Evolutionary conservation across 2,329 filamentous ascomycete species (phyloP).

Genomic region (Arthrinium phaeospermum): DNA sequence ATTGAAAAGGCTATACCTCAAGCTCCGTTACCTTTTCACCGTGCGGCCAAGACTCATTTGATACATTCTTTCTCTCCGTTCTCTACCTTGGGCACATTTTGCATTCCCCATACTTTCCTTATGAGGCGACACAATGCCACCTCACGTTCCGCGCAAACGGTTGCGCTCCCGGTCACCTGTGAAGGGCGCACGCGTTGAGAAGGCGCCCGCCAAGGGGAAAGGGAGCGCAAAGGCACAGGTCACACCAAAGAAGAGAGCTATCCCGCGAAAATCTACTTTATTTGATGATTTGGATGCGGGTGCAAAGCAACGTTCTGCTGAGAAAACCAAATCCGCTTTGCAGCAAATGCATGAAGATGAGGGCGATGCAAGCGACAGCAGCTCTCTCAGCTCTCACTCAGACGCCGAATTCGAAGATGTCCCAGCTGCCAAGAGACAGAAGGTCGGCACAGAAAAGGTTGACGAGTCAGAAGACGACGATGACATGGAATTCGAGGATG

Average conservation of each 20-base stretch:
- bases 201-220: slow-evolving; percentile 35
- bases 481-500: slow-evolving; percentile 68
- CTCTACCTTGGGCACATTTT: neutral
- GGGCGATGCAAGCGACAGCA: slow-evolving; percentile 49
- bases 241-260: slow-evolving; percentile 31
- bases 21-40: neutral
- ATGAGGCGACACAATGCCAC: slow-evolving; percentile 61
- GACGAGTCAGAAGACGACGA: slow-evolving; percentile 62
- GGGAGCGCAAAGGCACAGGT: slow-evolving; percentile 35
- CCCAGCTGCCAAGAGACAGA: slow-evolving; percentile 46
- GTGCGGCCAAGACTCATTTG: neutral
- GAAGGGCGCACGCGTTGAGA: slow-evolving; percentile 35
- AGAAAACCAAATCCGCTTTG: slow-evolving; percentile 49
- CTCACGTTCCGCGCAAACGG: slow-evolving; percentile 71
- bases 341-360: slow-evolving; percentile 51
- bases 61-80: neutral
- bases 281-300: slow-evolving; percentile 66
- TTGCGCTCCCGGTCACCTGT: slow-evolving; percentile 55
- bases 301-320: slow-evolving; percentile 49
- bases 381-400: slow-evolving; percentile 59
- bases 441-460: slow-evolving; percentile 36
- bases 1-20: neutral
- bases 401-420: slow-evolving; percentile 64
- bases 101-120: neutral
- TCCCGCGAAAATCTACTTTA: slow-evolving; percentile 59